These are phyloP conservation scores for Globisporangium cederbergense DNA, from an alignment of 352 stramenopile species.

Conservation along the genomic window DNA sequence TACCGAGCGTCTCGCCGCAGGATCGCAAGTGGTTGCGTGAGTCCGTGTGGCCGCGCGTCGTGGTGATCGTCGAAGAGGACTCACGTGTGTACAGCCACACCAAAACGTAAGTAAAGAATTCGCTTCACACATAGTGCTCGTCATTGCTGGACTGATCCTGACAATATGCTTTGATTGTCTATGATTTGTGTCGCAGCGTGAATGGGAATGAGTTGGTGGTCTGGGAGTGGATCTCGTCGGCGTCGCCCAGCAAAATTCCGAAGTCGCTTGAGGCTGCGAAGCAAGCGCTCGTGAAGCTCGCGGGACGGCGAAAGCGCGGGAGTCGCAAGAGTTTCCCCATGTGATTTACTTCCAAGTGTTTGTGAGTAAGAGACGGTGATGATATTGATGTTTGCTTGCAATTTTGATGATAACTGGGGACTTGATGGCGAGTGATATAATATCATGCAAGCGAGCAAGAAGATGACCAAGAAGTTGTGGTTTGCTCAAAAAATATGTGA, in stretches of 20 bases:
- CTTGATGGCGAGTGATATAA: background rate
- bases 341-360: constrained; percentile 1
- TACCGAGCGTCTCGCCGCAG: constrained; percentile 25
- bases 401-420: constrained; percentile 1
- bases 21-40: constrained; percentile 53
- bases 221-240: constrained; percentile 60
- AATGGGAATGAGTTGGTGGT: constrained; percentile 42
- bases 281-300: constrained; percentile 12
- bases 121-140: background rate
- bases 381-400: background rate
- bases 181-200: constrained; percentile 25
- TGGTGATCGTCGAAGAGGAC: constrained; percentile 48
- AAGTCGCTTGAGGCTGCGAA: constrained; percentile 15
- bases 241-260: constrained; percentile 25
- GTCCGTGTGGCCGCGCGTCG: constrained; percentile 58
- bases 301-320: constrained; percentile 9
- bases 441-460: no score
- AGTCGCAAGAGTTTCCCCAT: constrained; percentile 21
- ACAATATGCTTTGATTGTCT: constrained; percentile 4
- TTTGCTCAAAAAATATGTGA: background rate
- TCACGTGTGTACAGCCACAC: constrained; percentile 39
- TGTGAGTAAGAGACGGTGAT: background rate
- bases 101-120: constrained; percentile 34
- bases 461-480: background rate
- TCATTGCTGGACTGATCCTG: constrained; percentile 3